These are phyloP conservation scores for Mesembryanthemum crystallinum DNA, from an alignment of 148 eudicot genomes.

Conservation along the genomic window DNA sequence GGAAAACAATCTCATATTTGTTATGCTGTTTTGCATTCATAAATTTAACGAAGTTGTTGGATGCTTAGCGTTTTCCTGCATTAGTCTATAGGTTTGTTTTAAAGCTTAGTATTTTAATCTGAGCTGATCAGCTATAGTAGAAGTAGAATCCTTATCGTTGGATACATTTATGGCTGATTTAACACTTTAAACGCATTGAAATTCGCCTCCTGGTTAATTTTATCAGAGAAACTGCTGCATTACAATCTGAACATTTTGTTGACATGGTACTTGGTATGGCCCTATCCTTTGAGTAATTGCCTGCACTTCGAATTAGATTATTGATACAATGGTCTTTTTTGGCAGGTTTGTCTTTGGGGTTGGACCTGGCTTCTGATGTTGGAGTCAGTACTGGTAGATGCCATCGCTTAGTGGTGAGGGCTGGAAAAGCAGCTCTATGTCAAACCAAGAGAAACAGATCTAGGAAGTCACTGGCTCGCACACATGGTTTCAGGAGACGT, in stretches of 20 bases:
- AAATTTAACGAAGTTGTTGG: too few species aligned
- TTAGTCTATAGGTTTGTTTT: too few species aligned
- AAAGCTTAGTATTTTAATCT: too few species aligned
- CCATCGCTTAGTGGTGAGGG: conserved; percentile 62
- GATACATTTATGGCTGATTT: too few species aligned
- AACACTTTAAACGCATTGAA: too few species aligned
- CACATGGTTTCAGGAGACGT: conserved; percentile 71
- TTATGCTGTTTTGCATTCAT: too few species aligned
- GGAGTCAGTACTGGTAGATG: conserved; percentile 37
- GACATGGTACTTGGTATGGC: not conserved
- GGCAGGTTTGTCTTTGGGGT: conserved; percentile 65
- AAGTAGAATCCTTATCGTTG: too few species aligned
- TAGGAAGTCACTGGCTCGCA: conserved; percentile 74
- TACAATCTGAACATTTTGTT: not conserved
- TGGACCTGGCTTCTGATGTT: conserved; percentile 38
- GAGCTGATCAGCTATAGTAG: too few species aligned
- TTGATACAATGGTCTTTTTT: not conserved
- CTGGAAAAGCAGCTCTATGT: conserved; percentile 61
- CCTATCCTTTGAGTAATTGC: not conserved
- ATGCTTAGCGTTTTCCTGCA: too few species aligned
- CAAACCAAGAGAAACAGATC: conserved; percentile 84
- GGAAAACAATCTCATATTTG: too few species aligned
- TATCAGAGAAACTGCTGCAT: not conserved
- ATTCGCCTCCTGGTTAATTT: not conserved
- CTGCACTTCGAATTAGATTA: not conserved